Percentiles rank a stretch among this genome's conserved stretches.
These are phyloP conservation scores for Wickerhamiella infanticola DNA, from an alignment of 1,139 yeast genomes.

Conservation along the genomic window DNA sequence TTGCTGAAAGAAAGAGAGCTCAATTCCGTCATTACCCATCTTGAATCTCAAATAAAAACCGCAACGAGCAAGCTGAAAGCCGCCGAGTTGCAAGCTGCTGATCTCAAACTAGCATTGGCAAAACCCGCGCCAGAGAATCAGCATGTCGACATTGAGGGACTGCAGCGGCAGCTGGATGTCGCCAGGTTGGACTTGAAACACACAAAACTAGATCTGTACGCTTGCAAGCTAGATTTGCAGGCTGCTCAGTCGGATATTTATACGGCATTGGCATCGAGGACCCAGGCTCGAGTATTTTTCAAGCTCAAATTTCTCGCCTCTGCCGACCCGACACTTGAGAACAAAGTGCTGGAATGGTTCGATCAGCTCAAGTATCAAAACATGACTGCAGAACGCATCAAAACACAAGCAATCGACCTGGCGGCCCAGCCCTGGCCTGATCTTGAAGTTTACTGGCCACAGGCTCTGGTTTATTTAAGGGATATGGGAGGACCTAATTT, in stretches of 20 bases:
- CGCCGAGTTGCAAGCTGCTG: not conserved
- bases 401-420: not conserved
- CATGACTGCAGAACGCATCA: not conserved
- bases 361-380: not conserved
- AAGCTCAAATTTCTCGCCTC: not conserved
- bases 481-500: not conserved
- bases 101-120: not conserved
- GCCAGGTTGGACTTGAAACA: not conserved
- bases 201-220: conserved; percentile 5
- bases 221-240: conserved; percentile 3
- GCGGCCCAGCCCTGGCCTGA: not conserved
- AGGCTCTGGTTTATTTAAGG: not conserved
- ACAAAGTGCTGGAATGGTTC: not conserved
- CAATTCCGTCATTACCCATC: not conserved
- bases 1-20: conserved; percentile 4
- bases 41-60: not conserved
- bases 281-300: not conserved
- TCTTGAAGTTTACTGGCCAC: not conserved
- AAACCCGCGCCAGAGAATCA: not conserved
- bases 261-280: not conserved
- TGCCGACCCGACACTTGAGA: not conserved
- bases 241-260: not conserved
- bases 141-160: not conserved
- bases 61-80: not conserved
- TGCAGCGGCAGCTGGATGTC: not conserved